Conservation (phyloP, 2,329 filamentous ascomycete species). For the Herpotrichia juniperi region DNA sequence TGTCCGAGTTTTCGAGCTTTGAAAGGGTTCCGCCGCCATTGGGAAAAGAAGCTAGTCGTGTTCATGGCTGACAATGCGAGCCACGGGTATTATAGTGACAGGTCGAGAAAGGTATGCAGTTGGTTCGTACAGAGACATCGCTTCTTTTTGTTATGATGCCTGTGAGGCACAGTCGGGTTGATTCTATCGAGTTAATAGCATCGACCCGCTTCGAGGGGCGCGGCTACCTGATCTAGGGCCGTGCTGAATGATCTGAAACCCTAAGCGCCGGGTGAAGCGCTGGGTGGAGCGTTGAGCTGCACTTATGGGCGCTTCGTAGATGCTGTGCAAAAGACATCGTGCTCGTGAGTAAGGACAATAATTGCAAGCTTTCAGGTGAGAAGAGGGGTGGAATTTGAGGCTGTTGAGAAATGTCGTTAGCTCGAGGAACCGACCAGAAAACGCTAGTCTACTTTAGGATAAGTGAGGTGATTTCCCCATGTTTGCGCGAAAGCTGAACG, state of each 20-base stretch:
- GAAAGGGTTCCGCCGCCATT: conserved; percentile 6
- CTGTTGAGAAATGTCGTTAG: too few species aligned
- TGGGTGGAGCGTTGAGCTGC: background rate
- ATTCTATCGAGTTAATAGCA: conserved; percentile 19
- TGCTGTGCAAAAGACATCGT: background rate
- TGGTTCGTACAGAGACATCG: conserved; percentile 31
- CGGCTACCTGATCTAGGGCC: conserved; percentile 18
- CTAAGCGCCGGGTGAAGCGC: conserved; percentile 29
- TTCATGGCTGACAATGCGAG: conserved; percentile 15
- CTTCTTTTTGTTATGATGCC: conserved; percentile 21
- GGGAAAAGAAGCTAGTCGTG: conserved; percentile 13
- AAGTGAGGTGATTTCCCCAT: too few species aligned
- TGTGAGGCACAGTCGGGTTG: conserved; percentile 30
- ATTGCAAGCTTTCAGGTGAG: too few species aligned
- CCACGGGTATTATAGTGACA: background rate
- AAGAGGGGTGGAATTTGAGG: too few species aligned
- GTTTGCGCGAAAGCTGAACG: too few species aligned
- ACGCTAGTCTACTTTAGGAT: too few species aligned
- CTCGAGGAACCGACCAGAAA: too few species aligned
- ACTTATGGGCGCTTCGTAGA: background rate
- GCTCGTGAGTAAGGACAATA: background rate
- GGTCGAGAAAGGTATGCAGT: conserved; percentile 9
- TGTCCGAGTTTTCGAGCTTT: conserved; percentile 15
- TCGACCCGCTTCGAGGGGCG: conserved; percentile 18
- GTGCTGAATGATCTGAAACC: conserved; percentile 22